phyloP scores from a whole-genome alignment of 176 grass and related monocot genomes.

The Poa pratensis region DNA sequence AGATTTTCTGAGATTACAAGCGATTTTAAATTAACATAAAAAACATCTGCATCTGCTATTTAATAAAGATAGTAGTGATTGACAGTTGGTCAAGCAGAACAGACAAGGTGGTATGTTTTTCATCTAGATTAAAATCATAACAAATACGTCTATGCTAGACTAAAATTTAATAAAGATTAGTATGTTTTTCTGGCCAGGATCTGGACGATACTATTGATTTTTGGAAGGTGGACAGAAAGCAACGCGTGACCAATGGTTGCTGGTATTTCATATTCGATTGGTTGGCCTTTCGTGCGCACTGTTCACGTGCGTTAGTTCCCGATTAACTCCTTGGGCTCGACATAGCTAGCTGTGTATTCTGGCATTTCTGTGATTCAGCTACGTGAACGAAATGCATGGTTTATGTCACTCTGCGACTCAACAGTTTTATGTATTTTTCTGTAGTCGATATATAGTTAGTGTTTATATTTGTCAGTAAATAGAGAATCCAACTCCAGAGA shows the following conservation, averaged over 20 bases:
- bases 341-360: neutral
- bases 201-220: no score
- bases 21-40: no score
- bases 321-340: neutral
- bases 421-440: neutral
- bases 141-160: no score
- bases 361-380: neutral
- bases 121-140: no score
- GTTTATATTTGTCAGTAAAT: neutral
- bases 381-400: neutral
- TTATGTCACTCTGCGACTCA: neutral
- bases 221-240: neutral
- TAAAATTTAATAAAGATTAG: no score
- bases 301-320: neutral
- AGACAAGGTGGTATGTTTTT: no score
- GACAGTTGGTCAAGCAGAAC: no score
- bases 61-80: no score
- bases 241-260: slow-evolving; percentile 13
- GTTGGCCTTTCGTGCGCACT: neutral
- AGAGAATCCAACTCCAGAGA: no score
- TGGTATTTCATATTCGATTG: slow-evolving; percentile 7
- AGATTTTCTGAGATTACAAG: no score
- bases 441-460: neutral
- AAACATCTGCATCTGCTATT: no score
- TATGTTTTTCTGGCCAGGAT: no score